A percentile compares a stretch with the other conserved stretches of the same genome.
These are phyloP conservation scores for Xylaria sp. DNA, from an alignment of 2,329 filamentous ascomycete species.

Conservation along the genomic window DNA sequence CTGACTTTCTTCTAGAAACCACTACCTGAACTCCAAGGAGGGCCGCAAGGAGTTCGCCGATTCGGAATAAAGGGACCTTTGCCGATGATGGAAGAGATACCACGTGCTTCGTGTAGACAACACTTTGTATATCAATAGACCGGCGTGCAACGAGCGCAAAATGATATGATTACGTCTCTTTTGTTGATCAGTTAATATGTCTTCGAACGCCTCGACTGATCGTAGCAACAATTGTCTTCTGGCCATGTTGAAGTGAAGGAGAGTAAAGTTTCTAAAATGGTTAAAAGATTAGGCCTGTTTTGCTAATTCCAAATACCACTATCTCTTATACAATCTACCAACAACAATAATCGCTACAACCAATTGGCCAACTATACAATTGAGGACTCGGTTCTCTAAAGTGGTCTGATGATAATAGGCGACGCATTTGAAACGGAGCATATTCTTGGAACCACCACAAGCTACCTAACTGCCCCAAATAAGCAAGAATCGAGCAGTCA, in stretches of 20 bases:
- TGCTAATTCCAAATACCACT: too few relatives aligned
- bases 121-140: constrained; percentile 41
- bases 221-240: not conserved
- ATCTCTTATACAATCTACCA: too few relatives aligned
- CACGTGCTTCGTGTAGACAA: constrained; percentile 34
- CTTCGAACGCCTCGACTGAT: not conserved
- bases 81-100: constrained; percentile 8
- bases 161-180: constrained; percentile 14
- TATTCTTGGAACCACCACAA: too few relatives aligned
- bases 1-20: constrained; percentile 35
- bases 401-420: too few relatives aligned
- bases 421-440: too few relatives aligned
- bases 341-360: too few relatives aligned
- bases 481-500: too few relatives aligned
- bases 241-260: not conserved
- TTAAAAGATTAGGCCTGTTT: too few relatives aligned
- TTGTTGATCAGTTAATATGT: constrained; percentile 6
- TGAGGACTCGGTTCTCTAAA: too few relatives aligned
- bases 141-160: constrained; percentile 20
- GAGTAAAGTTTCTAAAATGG: not conserved
- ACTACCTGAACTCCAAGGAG: constrained; percentile 43
- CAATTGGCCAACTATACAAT: too few relatives aligned
- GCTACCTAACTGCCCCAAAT: too few relatives aligned
- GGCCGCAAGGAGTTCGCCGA: constrained; percentile 39
- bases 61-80: constrained; percentile 29